A percentile compares a stretch with the other conserved stretches of the same genome.
Evolutionary conservation across 257 asterid species (phyloP).

Genomic region (Ilex asprella): DNA sequence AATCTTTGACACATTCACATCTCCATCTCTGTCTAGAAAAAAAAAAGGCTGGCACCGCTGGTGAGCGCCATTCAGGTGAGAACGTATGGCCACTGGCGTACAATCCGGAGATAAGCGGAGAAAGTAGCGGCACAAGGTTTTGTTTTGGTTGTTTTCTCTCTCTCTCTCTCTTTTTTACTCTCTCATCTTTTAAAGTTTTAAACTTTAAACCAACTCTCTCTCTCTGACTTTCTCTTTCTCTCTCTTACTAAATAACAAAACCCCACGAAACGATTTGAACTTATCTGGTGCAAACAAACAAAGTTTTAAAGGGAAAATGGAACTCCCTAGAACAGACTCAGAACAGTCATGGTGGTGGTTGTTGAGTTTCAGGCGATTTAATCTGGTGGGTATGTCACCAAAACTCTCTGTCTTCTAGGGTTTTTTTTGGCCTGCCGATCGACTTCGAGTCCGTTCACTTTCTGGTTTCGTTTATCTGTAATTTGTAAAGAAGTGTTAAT

Average conservation of each 20-base stretch:
- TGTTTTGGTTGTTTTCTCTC: slow-evolving; percentile 20
- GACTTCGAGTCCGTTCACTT: neutral
- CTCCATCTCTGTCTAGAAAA: neutral
- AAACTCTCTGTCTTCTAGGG: slow-evolving; percentile 7
- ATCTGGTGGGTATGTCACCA: slow-evolving; percentile 13
- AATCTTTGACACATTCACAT: too few species aligned
- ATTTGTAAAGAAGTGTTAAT: neutral
- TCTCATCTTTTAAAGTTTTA: neutral
- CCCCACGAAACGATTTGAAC: slow-evolving; percentile 43
- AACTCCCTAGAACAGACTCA: slow-evolving; percentile 24
- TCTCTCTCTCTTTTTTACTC: neutral
- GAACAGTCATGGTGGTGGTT: slow-evolving; percentile 39
- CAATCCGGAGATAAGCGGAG: slow-evolving; percentile 44
- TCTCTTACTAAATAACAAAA: slow-evolving; percentile 26
- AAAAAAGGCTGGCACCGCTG: slow-evolving; percentile 57
- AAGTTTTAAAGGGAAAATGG: slow-evolving; percentile 6
- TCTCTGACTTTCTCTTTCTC: slow-evolving; percentile 15
- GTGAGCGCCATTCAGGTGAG: slow-evolving; percentile 44
- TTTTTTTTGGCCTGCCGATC: slow-evolving; percentile 1
- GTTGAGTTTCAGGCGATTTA: slow-evolving; percentile 22
- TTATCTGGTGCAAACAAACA: slow-evolving; percentile 32
- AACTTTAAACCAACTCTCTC: neutral
- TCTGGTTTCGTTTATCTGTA: neutral
- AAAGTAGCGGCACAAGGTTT: slow-evolving; percentile 57
- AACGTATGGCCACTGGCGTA: slow-evolving; percentile 65